A percentile compares a stretch with the other conserved stretches of the same genome.
Evolutionary conservation across 768 basidiomycete genomes (phyloP).

Genomic region (Amanita exitialis): DNA sequence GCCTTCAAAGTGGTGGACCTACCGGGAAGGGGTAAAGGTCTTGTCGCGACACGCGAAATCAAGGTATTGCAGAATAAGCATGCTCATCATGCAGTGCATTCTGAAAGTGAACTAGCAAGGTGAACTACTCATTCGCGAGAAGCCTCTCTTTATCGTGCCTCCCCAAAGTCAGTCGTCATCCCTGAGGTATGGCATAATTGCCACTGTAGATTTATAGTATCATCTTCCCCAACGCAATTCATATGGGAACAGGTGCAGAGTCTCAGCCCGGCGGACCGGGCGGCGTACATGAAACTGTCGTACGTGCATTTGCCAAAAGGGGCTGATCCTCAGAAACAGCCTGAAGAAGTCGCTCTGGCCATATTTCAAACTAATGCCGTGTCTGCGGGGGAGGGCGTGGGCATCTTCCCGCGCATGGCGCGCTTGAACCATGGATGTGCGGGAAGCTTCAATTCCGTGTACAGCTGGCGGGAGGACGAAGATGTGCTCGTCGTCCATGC

Average conservation of each 20-base stretch:
- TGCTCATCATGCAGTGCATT: not conserved
- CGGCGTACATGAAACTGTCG: conserved; percentile 44
- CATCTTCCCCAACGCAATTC: conserved; percentile 34
- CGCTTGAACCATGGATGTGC: conserved; percentile 64
- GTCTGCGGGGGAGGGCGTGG: conserved; percentile 38
- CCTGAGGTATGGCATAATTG: not conserved
- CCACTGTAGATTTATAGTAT: conserved; percentile 20
- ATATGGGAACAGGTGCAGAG: conserved; percentile 25
- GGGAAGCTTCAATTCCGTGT: conserved; percentile 56
- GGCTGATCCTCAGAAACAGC: conserved; percentile 24
- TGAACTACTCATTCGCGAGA: conserved; percentile 45
- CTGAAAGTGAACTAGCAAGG: conserved; percentile 33
- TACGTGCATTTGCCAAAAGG: conserved; percentile 40
- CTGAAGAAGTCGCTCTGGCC: conserved; percentile 42
- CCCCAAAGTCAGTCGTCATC: conserved; percentile 27
- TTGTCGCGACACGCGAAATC: conserved; percentile 42
- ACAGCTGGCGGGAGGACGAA: conserved; percentile 46
- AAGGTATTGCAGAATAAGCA: conserved; percentile 20
- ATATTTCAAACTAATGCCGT: conserved; percentile 65
- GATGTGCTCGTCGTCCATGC: conserved; percentile 45
- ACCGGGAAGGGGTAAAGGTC: conserved; percentile 46
- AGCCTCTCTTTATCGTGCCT: conserved; percentile 45
- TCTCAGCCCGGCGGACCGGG: conserved; percentile 22
- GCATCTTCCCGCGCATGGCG: conserved; percentile 61
- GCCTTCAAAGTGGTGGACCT: conserved; percentile 34